Evolutionary conservation across 2,329 filamentous ascomycete species (phyloP), one percentile per base, ranked within the genome.

Genomic region (Penicillium sp.): DNA sequence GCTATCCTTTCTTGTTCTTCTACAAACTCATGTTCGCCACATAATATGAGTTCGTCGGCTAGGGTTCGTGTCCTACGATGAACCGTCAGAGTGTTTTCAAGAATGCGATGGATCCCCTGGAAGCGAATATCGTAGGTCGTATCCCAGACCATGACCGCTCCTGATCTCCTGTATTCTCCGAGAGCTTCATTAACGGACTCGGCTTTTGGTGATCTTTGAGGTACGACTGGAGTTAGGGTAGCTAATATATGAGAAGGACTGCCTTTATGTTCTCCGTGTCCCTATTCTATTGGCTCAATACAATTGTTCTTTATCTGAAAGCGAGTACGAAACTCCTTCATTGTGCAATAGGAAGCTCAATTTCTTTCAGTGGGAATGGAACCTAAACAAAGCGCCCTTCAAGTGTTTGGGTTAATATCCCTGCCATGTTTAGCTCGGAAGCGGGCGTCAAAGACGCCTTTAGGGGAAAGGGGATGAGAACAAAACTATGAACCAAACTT

Each of bases 101-200:
- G 6, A 23, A 33, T 12, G 31, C 20, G 25, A 41, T 33, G 20
- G 28, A 13, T 1, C 27, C 23, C 28, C n/a, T 32, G 2, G 10
- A 18, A 41, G 13, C 37, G 28, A 20, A 33, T 41, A 18, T 46
- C 44, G 23, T 46, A 46, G 10, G 44, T 46, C 2, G 27, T 46
- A 7, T 46, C 44, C 44, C 28, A 41, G 4, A 18, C 31, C 28
- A 41, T 46, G 12, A 25, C 24, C n/a, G 10, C 10, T 7, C 3
- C n/a, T 15, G 5, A 6, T 12, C 7, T n/a, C 4, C 6, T 25
- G 9, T 39, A 3, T 20, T 18, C 6, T 18, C 7, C 9, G 15
- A 3, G 15, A 6, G 32, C 4, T 35, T 13, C 2, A 29, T 29
- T 3, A 4, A 9, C 12, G 28, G 4, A 4, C 4, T 13, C 4